Base-by-base conservation (phyloP, 2,329 filamentous ascomycete species). In the Penicillium occitanis region DNA sequence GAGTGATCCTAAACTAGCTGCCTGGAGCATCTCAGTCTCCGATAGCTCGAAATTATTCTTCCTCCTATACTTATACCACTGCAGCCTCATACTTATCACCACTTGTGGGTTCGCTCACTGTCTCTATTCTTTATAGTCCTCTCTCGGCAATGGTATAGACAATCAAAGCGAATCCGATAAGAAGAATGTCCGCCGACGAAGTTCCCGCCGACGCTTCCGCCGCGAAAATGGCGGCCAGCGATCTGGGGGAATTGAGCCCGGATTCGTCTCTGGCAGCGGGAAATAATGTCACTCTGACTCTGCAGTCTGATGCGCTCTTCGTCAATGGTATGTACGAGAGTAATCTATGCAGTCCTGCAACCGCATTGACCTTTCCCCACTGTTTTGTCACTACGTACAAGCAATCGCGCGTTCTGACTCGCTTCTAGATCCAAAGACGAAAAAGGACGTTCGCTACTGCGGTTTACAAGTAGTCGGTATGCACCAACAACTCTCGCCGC, bases 221-320 rank as follows among this genome's bases (percentile, higher is more conserved):
- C 53, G 70, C 70, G 25, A 64, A 72, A 42, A 72, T 71, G 25
- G 69, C 73, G 37, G 73, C 74, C 60, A 71, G 73, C 62, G 76
- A 75, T 48, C 68, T 70, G 44, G 73, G 74, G 57, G 74, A 76
- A 28, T 75, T 80, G 63, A 73, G 77, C 37, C 73, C 75, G 61
- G 81, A 81, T 68, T 75, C 79, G 59, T 85, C 83, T 48, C 77
- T 88, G 65, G 74, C 78, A 59, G 83, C 89, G 19, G 86, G 84
- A 70, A 81, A 84, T 66, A 84, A 86, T 74, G 86, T 85, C 11
- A 86, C 84, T 30, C 78, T 90, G 60, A 88, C 86, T 0, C 78
- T 90, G 50, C 84, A 83, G 22, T 85, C 83, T 0, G 87, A 90
- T 71, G 83, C 85, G 35, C 79, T 90, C 61, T 81, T 88, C 68